Evolutionary conservation across 1,284 basidiomycete genomes (phyloP), one percentile per base, ranked within the genome.

Genomic region (Cutaneotrichosporon cutaneum): DNA sequence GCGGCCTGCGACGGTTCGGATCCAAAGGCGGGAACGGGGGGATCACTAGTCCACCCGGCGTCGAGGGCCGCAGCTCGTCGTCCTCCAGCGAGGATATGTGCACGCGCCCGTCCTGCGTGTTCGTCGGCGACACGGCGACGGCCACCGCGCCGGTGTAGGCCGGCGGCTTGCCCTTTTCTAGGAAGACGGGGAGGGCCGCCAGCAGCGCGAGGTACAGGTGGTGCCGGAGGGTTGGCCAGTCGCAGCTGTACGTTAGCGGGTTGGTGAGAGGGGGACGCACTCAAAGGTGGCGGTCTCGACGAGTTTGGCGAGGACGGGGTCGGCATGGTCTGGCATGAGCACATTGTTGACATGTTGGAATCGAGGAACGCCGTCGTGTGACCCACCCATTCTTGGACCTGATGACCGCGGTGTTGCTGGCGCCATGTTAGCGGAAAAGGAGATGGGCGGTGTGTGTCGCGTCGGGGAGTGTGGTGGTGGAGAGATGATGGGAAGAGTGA

Each of bases 11-110:
- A 82, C 67, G 81, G 77, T 55, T 81, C 75, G 67, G 69, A 39
- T 78, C 68, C n/a, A 77, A 84, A 24, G 86, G 85, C 13, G 87
- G 87, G 72, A 94, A 94, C 0, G 92, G 90, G 5, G 90, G 85
- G 13, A 94, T 80, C 67, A 87, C 88, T 18, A 92, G 80, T 30
- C 90, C 90, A 3, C 90, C 89, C 0, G 61, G 65, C 9, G 80
- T 81, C 0, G 75, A 76, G 0, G 79, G 77, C 44, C 61, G 64
- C 6, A 73, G 14, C n/a, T 39, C 52, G 7, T 26, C 30, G 21
- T 57, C 54, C 13, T 39, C 44, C 16, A 16, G 14, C 11, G 32
- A 30, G 16, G 13, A 21, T 11, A 54, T 22, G 14, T 21, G 14
- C 36, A 50, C 33, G 13, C 52, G 44, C 9, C 53, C 51, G 14